These are phyloP conservation scores for Brassica juncea DNA, from an alignment of 345 rosid species.

Conservation along the genomic window DNA sequence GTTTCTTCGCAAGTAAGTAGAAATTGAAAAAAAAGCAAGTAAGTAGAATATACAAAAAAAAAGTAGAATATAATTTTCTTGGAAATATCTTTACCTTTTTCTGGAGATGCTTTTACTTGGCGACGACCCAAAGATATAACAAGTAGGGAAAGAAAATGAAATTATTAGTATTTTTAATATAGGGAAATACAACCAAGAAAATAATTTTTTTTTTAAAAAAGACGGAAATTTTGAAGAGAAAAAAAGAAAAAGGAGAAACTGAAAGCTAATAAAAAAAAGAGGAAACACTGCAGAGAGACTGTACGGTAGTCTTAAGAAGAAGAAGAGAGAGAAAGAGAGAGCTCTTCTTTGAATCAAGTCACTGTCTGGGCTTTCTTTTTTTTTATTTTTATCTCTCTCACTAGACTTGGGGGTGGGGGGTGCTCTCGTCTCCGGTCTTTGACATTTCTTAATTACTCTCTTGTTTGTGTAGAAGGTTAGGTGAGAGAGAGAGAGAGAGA, in stretches of 20 bases:
- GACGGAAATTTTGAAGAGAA: background rate
- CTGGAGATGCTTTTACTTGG: too few species aligned
- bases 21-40: too few species aligned
- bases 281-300: conserved; percentile 31
- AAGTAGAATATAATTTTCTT: too few species aligned
- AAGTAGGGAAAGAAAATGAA: background rate
- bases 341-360: background rate
- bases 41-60: too few species aligned
- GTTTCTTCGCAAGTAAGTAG: conserved; percentile 15
- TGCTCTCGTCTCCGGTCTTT: conserved; percentile 27
- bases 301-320: conserved; percentile 46
- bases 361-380: conserved; percentile 5
- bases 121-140: conserved; percentile 9
- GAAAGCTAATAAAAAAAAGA: conserved; percentile 19
- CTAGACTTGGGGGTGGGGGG: background rate
- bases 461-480: conserved; percentile 19
- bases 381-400: background rate
- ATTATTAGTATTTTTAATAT: background rate
- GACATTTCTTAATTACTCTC: conserved; percentile 9
- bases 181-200: too few species aligned
- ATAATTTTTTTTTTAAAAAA: background rate
- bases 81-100: too few species aligned
- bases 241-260: background rate
- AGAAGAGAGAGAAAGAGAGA: conserved; percentile 11
- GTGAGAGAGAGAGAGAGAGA: background rate